Evolutionary conservation across 139 green algal genomes (phyloP).

Genomic region (Haematococcus lacustris): DNA sequence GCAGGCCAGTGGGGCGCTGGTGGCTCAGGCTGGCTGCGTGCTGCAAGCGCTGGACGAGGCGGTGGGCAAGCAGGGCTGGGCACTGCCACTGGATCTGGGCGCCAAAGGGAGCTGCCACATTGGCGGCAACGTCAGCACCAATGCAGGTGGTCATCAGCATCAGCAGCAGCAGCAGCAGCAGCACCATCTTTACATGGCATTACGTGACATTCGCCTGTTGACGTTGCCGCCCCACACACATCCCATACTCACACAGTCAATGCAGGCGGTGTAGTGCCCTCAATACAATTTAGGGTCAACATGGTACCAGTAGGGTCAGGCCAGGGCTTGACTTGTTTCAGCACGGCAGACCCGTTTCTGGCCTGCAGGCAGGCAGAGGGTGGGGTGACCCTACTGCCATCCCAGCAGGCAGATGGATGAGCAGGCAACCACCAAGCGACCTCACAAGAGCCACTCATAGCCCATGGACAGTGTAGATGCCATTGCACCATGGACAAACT

Average conservation of each 20-base stretch:
- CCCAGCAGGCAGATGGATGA: too few species aligned
- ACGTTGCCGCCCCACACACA: neutral
- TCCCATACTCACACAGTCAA: neutral
- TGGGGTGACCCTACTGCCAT: too few species aligned
- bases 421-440: too few species aligned
- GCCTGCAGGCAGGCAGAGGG: too few species aligned
- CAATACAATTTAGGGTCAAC: neutral
- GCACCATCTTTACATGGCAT: slow-evolving; percentile 2
- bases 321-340: neutral
- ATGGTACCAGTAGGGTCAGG: neutral
- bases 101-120: slow-evolving; percentile 95
- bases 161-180: too few species aligned
- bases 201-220: neutral
- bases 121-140: slow-evolving; percentile 95
- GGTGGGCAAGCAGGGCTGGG: slow-evolving; percentile 48
- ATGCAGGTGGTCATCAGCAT: slow-evolving; percentile 85
- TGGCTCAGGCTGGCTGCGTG: slow-evolving; percentile 74
- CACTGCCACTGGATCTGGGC: slow-evolving; percentile 91
- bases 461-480: too few species aligned
- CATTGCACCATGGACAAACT: too few species aligned
- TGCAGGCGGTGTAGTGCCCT: neutral
- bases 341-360: too few species aligned
- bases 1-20: slow-evolving; percentile 64
- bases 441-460: too few species aligned
- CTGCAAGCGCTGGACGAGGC: slow-evolving; percentile 71